Conservation (phyloP, 495 filamentous ascomycete genomes). For the Parachaetomium inaequale region DNA sequence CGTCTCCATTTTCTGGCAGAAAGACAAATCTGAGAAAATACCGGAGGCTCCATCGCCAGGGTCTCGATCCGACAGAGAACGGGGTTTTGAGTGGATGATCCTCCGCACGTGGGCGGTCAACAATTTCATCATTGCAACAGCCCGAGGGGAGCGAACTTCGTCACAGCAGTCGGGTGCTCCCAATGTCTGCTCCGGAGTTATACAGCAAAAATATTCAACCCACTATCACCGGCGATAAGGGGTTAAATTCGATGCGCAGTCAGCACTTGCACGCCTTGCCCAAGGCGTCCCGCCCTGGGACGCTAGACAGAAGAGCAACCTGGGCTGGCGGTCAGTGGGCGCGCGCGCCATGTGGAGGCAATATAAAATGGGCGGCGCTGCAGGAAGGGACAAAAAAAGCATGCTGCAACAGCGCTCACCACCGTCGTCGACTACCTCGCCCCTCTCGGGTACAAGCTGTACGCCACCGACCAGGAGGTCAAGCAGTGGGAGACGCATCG, state of each 20-base stretch:
- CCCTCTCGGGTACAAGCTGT: conserved; percentile 94
- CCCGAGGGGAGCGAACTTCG: background rate
- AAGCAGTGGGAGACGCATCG: too few species aligned
- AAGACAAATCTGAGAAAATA: background rate
- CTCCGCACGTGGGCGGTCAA: conserved; percentile 5
- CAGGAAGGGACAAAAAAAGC: background rate
- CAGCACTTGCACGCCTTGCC: background rate
- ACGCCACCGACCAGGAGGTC: conserved; percentile 73
- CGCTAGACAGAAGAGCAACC: background rate
- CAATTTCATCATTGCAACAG: background rate
- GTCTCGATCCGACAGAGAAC: background rate
- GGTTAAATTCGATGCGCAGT: background rate
- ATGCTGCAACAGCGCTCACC: conserved; percentile 45
- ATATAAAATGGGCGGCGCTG: background rate
- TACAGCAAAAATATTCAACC: background rate
- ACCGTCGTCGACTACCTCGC: conserved; percentile 77
- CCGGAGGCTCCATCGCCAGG: background rate
- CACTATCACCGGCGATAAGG: background rate
- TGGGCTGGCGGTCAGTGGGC: background rate
- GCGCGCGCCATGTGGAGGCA: background rate
- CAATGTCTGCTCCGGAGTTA: background rate
- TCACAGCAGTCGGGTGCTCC: background rate
- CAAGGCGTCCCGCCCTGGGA: background rate
- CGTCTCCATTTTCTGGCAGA: background rate
- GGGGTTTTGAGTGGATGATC: background rate